Evolutionary conservation across 1,284 basidiomycete species (phyloP).

Genomic region (Pseudozyma tsukubaensis): DNA sequence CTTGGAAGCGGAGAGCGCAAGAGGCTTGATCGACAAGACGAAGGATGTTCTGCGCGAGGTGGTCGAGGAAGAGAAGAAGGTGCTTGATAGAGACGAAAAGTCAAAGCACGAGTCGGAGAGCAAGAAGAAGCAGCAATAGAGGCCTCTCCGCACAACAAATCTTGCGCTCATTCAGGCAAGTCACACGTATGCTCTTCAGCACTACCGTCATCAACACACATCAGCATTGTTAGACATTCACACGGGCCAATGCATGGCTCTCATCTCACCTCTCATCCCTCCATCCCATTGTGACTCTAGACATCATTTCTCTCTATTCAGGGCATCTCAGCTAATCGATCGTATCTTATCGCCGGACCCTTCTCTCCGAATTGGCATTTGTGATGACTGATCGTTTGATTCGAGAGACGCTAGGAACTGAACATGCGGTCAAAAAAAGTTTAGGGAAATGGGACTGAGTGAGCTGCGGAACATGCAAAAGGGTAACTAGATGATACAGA

Average conservation of each 20-base stretch:
- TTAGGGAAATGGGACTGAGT: not conserved
- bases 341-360: not conserved
- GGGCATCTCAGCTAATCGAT: constrained; percentile 4
- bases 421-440: constrained; percentile 1
- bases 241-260: not conserved
- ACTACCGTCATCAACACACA: not conserved
- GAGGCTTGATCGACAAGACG: constrained; percentile 53
- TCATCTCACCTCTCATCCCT: constrained; percentile 9
- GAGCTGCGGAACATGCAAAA: constrained; percentile 14
- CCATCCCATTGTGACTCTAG: not conserved
- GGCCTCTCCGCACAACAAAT: not conserved
- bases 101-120: constrained; percentile 14
- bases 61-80: constrained; percentile 56
- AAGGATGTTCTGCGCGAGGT: constrained; percentile 58
- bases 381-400: not conserved
- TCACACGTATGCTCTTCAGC: not conserved
- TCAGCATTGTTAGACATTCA: not conserved
- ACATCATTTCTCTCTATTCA: constrained; percentile 3
- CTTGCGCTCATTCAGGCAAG: too few species aligned
- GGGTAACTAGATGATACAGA: constrained; percentile 24
- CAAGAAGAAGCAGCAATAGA: constrained; percentile 29
- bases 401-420: not conserved
- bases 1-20: constrained; percentile 25
- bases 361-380: not conserved
- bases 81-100: constrained; percentile 22